Base-by-base conservation (phyloP, 768 basidiomycete genomes). In the Leucocoprinus leucothites region DNA sequence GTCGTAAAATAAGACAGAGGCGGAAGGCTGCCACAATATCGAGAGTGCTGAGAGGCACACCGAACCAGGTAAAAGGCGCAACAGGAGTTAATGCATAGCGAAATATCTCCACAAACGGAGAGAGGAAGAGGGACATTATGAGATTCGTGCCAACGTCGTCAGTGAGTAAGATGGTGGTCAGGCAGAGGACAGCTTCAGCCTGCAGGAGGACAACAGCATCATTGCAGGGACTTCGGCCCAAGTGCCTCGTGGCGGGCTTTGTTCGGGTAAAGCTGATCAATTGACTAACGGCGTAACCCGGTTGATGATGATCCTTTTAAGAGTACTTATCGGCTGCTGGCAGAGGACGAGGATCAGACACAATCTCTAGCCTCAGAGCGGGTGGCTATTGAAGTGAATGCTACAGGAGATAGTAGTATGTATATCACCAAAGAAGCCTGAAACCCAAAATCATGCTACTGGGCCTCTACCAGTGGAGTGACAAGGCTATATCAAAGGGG, bases 21-120 rank as follows among this genome's bases (percentile, higher is more conserved):
- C 89, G 80, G 52, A 91, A 66, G 0, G 84, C 79, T 18, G 84
- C 89, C 2, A 79, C 73, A 52, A 90, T 64, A 66, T 91, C 90
- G 26, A 92, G 74, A 0, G 85, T 79, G 64, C 74, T 82, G 56
- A 89, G 71, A 16, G 67, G 52, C 53, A 81, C 65, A 3, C 82
- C 85, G 63, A 88, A 79, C 84, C 84, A 87, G 18, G 82, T 74
- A 62, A 89, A 86, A 0, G 85, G 85, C 0, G 83, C 76, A 35
- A 87, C 67, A 18, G 87, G 87, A 54, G 79, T 65, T 22, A 90
- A 68, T 55, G 73, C 69, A 50, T 76, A 78, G 53, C 77, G 72
- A 64, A 79, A 88, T 2, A 82, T 54, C n/a, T 74, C 72, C 31
- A 83, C 68, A 28, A 85, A 68, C 0, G 76, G 74, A 11, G 69